These are phyloP conservation scores for Rachicladosporium sp. DNA, from an alignment of 2,329 filamentous ascomycete genomes.

Conservation along the genomic window DNA sequence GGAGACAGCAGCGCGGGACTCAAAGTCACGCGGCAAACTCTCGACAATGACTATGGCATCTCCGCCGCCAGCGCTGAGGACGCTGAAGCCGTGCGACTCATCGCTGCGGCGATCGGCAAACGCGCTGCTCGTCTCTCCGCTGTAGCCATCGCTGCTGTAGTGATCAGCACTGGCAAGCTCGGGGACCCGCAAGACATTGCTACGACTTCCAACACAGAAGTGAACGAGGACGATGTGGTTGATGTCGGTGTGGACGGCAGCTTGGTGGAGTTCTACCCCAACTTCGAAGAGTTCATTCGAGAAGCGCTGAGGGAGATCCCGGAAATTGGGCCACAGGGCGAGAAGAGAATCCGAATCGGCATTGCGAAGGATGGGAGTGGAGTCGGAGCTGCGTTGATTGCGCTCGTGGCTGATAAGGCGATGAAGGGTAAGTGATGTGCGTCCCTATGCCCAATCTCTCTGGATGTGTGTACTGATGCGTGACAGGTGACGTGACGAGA, in stretches of 20 bases:
- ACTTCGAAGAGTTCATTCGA: constrained; percentile 78
- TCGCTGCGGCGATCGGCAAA: constrained; percentile 73
- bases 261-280: constrained; percentile 89
- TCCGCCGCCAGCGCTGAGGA: constrained; percentile 69
- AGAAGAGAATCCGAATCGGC: constrained; percentile 80
- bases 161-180: constrained; percentile 68
- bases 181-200: constrained; percentile 24
- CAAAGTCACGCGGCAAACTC: constrained; percentile 59
- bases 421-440: constrained; percentile 13
- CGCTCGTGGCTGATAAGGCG: constrained; percentile 64
- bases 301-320: constrained; percentile 67
- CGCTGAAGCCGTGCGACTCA: constrained; percentile 72
- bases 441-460: too few species aligned
- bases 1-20: constrained; percentile 64
- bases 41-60: constrained; percentile 66
- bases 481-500: too few species aligned
- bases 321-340: constrained; percentile 64
- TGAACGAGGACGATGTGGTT: constrained; percentile 53
- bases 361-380: constrained; percentile 95
- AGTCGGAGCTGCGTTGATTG: constrained; percentile 90
- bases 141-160: constrained; percentile 73
- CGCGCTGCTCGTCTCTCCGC: constrained; percentile 80
- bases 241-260: constrained; percentile 93
- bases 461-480: too few species aligned
- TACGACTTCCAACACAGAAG: constrained; percentile 17